Base-by-base conservation (phyloP, 495 filamentous ascomycete species). In the Thozetella sp. region DNA sequence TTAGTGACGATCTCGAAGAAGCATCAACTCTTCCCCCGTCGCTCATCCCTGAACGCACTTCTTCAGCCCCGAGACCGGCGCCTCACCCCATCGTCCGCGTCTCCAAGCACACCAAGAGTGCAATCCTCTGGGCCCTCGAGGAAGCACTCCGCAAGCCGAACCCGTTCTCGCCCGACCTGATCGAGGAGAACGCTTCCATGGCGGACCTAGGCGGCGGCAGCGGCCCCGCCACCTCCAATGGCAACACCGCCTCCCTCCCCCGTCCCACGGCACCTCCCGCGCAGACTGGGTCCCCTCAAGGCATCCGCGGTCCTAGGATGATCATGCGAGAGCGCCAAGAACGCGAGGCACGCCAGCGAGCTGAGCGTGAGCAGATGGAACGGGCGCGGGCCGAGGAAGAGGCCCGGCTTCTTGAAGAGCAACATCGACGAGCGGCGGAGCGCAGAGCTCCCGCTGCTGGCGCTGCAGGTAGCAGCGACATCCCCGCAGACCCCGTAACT, bases 181-280 rank as follows among this genome's bases (percentile, higher is more conserved):
- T 88, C 55, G 95, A 99, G 80, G 88, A 94, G 81, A 92, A 93
- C 88, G 93, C 94, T 66, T 85, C 88, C 63, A 98, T 99, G 95
- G 88, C 95, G 64, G 90, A 96, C 74, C 78, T 96, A 67, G 81
- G 81, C 66, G 83, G 84, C 59, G 74, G 77, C 69, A 71, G 75
- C 72, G 68, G 67, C 52, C 74, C 77, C 57, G 68, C 72, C 73
- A 73, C 74, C 51, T 75, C 78, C 59, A 82, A 82, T 62, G 79
- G 78, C 61, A 76, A 79, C 65, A 72, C 63, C 77, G 77, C 67
- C 72, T 83, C 65, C 66, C 59, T 69, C 3, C 57, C 67, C 25
- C 69, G 76, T 30, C 73, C 77, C 46, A 74, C 77, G 0, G 72
- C 73, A 23, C 71, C 79, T 10, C 75, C 79, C 23, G 65, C 68